Evolutionary conservation across 176 grass and related monocot genomes (phyloP).

Genomic region (Bothriochloa decipiens): DNA sequence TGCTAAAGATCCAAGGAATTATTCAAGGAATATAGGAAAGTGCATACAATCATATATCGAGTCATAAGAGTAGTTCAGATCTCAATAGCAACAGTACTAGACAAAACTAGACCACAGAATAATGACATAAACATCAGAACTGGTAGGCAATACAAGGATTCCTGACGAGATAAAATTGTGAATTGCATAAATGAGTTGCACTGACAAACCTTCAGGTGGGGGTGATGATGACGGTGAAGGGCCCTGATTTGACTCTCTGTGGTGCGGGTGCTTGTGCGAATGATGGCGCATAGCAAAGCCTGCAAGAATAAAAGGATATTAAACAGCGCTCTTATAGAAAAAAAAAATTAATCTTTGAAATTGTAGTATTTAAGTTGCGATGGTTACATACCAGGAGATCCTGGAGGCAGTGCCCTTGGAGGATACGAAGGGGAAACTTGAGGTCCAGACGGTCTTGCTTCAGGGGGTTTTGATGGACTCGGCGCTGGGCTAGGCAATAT

Average conservation of each 20-base stretch:
- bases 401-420: conserved; percentile 46
- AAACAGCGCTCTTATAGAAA: conserved; percentile 23
- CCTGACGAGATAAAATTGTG: neutral
- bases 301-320: conserved; percentile 36
- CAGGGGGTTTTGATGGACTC: conserved; percentile 44
- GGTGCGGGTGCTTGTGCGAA: conserved; percentile 60
- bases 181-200: conserved; percentile 3
- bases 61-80: neutral
- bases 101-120: conserved; percentile 4
- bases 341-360: conserved; percentile 24
- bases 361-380: conserved; percentile 10
- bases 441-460: conserved; percentile 39
- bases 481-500: conserved; percentile 43
- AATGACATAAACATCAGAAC: conserved; percentile 10
- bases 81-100: neutral
- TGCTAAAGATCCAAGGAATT: conserved; percentile 45
- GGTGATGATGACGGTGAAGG: conserved; percentile 54
- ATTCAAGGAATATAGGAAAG: conserved; percentile 24
- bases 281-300: conserved; percentile 42
- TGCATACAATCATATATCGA: neutral
- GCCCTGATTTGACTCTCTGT: conserved; percentile 44
- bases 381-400: conserved; percentile 61
- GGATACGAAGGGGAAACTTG: conserved; percentile 54
- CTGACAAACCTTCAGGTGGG: conserved; percentile 64
- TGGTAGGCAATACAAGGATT: neutral